These are phyloP conservation scores for Lactarius evosmus DNA, from an alignment of 768 basidiomycete genomes.

Conservation along the genomic window DNA sequence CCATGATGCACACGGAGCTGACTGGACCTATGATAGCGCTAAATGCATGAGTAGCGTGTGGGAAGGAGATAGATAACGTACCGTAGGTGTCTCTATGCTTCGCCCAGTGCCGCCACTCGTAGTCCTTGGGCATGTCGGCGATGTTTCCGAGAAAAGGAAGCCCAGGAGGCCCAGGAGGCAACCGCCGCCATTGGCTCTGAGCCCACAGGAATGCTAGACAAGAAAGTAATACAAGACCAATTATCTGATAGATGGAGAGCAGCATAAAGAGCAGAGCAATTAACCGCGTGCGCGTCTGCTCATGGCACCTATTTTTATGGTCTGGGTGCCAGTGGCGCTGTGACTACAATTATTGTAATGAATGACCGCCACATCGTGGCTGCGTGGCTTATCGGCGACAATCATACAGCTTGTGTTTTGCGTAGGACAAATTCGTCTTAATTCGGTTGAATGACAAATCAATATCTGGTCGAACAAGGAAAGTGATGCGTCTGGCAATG, in stretches of 20 bases:
- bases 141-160: constrained; percentile 19
- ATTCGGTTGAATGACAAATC: too few species aligned
- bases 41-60: not conserved
- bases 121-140: constrained; percentile 8
- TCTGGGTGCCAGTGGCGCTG: not conserved
- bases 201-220: not conserved
- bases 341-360: not conserved
- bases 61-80: not conserved
- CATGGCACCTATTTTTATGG: not conserved
- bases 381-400: not conserved
- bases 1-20: constrained; percentile 16
- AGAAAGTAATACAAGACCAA: not conserved
- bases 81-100: constrained; percentile 16
- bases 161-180: constrained; percentile 20
- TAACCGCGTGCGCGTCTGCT: not conserved
- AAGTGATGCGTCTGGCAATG: too few species aligned
- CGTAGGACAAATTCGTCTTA: too few species aligned
- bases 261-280: not conserved
- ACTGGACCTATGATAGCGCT: constrained; percentile 7
- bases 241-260: not conserved
- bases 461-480: too few species aligned
- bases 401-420: too few species aligned
- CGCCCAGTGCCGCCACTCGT: constrained; percentile 20
- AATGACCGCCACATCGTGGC: not conserved
- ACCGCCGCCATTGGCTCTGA: not conserved